These are phyloP conservation scores for Backusella mclennaniae DNA, from an alignment of 192 early-diverging fungal genomes.

Conservation along the genomic window DNA sequence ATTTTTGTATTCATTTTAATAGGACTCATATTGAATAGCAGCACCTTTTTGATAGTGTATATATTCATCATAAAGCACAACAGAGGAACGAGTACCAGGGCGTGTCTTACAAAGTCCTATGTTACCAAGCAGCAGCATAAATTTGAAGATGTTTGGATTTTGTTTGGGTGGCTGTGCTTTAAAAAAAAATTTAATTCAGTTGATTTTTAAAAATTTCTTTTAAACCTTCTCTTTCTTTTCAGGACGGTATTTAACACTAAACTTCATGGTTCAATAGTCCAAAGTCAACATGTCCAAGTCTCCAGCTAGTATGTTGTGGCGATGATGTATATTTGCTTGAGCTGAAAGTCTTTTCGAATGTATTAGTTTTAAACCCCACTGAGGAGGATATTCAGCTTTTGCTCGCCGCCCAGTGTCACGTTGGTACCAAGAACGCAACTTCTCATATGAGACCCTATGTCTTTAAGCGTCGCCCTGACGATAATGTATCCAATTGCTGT, in stretches of 20 bases:
- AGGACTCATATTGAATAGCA: not conserved
- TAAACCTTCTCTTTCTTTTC: not conserved
- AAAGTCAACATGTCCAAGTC: not conserved
- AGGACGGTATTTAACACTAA: not conserved
- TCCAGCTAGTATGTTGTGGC: not conserved
- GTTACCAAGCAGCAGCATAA: not conserved
- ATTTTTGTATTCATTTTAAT: not conserved
- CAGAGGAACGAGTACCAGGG: not conserved
- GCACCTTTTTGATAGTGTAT: too few species aligned
- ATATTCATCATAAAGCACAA: not conserved
- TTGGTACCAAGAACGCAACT: constrained; percentile 97
- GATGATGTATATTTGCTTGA: not conserved
- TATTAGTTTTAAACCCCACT: constrained; percentile 63
- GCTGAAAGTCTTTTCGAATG: not conserved
- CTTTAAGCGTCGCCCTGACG: constrained; percentile 93
- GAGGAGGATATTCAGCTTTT: constrained; percentile 92
- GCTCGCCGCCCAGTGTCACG: constrained; percentile 92
- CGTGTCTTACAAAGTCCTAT: not conserved
- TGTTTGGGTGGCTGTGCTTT: not conserved
- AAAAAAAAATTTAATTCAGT: not conserved
- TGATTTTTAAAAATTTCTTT: not conserved
- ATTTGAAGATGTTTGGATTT: not conserved
- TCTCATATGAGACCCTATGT: constrained; percentile 93
- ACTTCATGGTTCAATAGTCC: not conserved
- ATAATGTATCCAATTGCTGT: constrained; percentile 32